These are phyloP conservation scores for Nicotiana obtusifolia DNA, from an alignment of 257 asterid species.

Conservation along the genomic window DNA sequence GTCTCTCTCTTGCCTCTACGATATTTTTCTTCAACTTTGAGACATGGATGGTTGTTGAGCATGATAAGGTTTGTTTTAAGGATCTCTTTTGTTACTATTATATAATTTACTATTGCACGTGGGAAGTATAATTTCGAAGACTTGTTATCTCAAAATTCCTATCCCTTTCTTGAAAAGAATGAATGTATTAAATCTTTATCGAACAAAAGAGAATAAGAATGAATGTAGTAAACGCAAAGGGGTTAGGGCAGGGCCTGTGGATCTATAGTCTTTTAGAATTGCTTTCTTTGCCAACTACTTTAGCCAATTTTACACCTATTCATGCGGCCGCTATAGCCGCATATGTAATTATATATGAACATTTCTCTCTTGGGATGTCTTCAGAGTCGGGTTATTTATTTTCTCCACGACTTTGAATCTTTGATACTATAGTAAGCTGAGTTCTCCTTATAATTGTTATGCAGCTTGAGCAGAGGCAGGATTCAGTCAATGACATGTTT, in stretches of 20 bases:
- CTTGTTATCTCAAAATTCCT: background rate
- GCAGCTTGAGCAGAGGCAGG: constrained; percentile 91
- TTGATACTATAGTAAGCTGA: background rate
- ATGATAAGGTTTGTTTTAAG: constrained; percentile 57
- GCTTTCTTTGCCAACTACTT: background rate
- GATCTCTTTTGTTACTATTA: background rate
- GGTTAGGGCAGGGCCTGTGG: background rate
- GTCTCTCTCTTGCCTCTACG: constrained; percentile 67
- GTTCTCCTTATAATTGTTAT: constrained; percentile 2
- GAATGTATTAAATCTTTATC: background rate
- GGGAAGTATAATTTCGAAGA: background rate
- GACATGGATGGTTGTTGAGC: constrained; percentile 87
- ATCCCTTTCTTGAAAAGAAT: background rate
- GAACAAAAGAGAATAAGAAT: background rate
- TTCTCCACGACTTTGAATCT: background rate
- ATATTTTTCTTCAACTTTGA: constrained; percentile 73
- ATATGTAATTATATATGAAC: background rate
- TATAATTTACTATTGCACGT: background rate
- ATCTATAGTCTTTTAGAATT: background rate
- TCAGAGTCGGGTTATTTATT: background rate
- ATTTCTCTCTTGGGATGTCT: background rate
- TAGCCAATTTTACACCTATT: background rate
- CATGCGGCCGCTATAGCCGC: background rate
- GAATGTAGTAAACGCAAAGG: background rate
- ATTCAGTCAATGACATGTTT: constrained; percentile 77